Evolutionary conservation across 2,329 filamentous ascomycete genomes (phyloP).

Genomic region (Pseudocercospora vitis): DNA sequence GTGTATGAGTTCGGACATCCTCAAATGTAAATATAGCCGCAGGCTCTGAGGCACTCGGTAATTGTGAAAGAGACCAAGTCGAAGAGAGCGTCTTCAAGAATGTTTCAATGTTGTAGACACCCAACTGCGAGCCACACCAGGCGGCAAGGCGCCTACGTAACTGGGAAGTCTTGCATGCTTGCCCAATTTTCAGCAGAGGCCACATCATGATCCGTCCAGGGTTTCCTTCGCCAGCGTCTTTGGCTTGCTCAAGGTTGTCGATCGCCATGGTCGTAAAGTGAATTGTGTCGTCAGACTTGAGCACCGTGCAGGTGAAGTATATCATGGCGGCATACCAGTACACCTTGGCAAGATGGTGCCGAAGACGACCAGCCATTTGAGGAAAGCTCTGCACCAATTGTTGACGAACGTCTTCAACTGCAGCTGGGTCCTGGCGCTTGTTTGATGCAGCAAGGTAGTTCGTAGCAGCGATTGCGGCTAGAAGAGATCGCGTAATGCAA

Average conservation of each 20-base stretch:
- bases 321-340: constrained; percentile 12
- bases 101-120: constrained; percentile 7
- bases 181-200: constrained; percentile 8
- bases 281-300: not conserved
- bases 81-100: constrained; percentile 1
- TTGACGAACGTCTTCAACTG: not conserved
- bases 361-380: not conserved
- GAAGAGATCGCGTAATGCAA: constrained; percentile 5
- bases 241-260: constrained; percentile 9
- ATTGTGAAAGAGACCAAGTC: not conserved
- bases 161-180: constrained; percentile 3
- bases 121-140: constrained; percentile 9
- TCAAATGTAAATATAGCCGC: not conserved
- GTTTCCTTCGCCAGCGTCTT: constrained; percentile 5
- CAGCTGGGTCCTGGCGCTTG: not conserved
- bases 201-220: constrained; percentile 10
- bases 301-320: constrained; percentile 6
- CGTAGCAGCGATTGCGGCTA: constrained; percentile 5
- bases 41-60: not conserved
- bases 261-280: not conserved
- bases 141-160: constrained; percentile 3
- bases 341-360: constrained; percentile 7
- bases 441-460: constrained; percentile 4
- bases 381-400: constrained; percentile 2
- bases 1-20: not conserved